Evolutionary conservation across 768 basidiomycete species (phyloP).

Genomic region (Crassisporium funariophilum): DNA sequence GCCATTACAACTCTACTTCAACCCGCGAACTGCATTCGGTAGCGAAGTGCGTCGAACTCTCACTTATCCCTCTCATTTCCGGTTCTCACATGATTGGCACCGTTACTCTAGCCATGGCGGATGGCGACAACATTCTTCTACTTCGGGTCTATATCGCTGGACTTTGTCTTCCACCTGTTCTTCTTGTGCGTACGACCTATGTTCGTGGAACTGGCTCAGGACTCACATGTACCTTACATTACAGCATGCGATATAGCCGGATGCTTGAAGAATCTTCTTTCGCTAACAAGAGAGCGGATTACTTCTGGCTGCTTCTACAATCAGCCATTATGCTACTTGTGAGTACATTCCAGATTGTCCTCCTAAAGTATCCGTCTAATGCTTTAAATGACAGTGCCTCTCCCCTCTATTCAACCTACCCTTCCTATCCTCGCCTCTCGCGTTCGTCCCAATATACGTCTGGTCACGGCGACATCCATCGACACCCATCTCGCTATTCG

Average conservation of each 20-base stretch:
- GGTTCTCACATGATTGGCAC: conserved; percentile 10
- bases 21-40: conserved; percentile 79
- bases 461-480: conserved; percentile 96
- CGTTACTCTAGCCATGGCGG: conserved; percentile 72
- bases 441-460: conserved; percentile 94
- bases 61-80: neutral
- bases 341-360: too few relatives aligned
- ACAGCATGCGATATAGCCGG: conserved; percentile 93
- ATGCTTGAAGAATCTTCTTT: conserved; percentile 98
- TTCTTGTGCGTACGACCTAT: conserved; percentile 77
- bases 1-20: conserved; percentile 91
- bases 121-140: conserved; percentile 92
- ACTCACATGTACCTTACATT: neutral
- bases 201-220: neutral
- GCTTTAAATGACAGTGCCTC: conserved; percentile 42
- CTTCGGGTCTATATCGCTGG: conserved; percentile 90
- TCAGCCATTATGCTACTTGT: conserved; percentile 88
- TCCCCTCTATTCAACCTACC: conserved; percentile 91
- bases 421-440: conserved; percentile 90
- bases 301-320: conserved; percentile 90
- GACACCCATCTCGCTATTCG: conserved; percentile 95
- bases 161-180: conserved; percentile 96
- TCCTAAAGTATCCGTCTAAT: conserved; percentile 2
- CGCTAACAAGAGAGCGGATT: conserved; percentile 88
- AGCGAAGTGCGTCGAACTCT: conserved; percentile 61